Base-by-base conservation (phyloP, 179 eudicot species). In the Heliamphora pulchella region DNA sequence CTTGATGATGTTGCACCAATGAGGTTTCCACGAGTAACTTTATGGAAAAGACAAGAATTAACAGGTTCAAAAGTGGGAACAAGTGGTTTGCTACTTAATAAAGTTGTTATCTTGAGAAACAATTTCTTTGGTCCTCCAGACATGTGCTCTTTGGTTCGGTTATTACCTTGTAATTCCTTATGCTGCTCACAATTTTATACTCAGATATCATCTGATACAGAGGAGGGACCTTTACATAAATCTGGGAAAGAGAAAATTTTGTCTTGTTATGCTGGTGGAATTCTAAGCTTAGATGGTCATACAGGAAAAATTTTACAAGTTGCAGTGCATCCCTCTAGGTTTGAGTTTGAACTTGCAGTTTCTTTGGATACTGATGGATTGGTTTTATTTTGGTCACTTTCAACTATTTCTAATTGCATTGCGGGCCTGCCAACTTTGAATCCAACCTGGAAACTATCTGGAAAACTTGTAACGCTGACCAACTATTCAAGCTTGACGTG, bases 1-100 rank as follows among this genome's bases (percentile, higher is more conserved):
- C 94, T 96, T 74, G 99, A 96, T 88, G 97, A 94, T 79, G 76
- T 89, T 82, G 81, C 90, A 51, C 97, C 97, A 22, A 77, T 91
- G 89, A 87, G 97, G 80, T 88, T 86, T 81, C 99, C 97, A 53
- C 91, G 97, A 80, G 91, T 91, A 82, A 90, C 94, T 15, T 87
- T 92, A 80, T 94, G 94, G 97, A 90, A 89, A 89, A 88, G 84
- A 84, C 82, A 77, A 57, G 90, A 92, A 57, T 39, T 90, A 66
- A 54, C 31, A 58, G 87, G 76, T 80, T 57, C 86, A 81, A 80
- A 82, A 76, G 14, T 59, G 75, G 83, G 69, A 77, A 62, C 79
- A 68, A 84, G 82, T 77, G 77, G 83, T 81, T 79, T 86, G 74
- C 81, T 88, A 62, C 82, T 92, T 46, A 79, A 73, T 75, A 94